Conservation (phyloP, 768 basidiomycete species). For the Trametes meyenii region DNA sequence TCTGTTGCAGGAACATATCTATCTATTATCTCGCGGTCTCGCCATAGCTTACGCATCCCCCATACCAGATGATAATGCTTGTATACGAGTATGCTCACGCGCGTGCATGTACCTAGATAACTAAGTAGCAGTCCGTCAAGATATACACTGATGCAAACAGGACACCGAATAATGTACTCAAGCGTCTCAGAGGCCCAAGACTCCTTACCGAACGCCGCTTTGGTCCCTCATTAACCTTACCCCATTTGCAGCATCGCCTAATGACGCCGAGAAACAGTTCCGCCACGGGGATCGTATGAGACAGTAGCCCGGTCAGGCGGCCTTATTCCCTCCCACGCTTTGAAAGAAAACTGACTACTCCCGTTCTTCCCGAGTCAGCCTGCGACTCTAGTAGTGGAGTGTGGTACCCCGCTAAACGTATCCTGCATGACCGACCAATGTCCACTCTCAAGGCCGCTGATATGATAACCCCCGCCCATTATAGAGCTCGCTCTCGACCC, state of each 20-base stretch:
- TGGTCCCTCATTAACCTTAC: not conserved
- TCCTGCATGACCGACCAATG: no score
- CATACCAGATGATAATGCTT: constrained; percentile 3
- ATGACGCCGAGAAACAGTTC: no score
- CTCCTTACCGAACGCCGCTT: not conserved
- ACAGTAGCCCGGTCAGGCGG: not conserved
- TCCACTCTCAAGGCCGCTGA: no score
- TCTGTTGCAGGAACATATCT: constrained; percentile 2
- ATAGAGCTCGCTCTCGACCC: no score
- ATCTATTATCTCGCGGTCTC: constrained; percentile 1
- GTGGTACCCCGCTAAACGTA: no score
- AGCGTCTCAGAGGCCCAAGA: not conserved
- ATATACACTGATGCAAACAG: no score
- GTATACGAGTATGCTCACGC: constrained; percentile 7
- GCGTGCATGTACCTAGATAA: not conserved
- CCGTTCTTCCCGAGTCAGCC: not conserved
- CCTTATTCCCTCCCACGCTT: not conserved
- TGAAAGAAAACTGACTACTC: not conserved
- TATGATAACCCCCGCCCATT: no score
- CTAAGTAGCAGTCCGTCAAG: not conserved
- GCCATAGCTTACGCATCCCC: not conserved
- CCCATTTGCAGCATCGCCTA: no score
- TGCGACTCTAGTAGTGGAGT: not conserved
- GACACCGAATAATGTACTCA: not conserved
- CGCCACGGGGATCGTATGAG: no score